phyloP scores from a whole-genome alignment of 1,284 basidiomycete genomes.

The Cryptococcus floricola region DNA sequence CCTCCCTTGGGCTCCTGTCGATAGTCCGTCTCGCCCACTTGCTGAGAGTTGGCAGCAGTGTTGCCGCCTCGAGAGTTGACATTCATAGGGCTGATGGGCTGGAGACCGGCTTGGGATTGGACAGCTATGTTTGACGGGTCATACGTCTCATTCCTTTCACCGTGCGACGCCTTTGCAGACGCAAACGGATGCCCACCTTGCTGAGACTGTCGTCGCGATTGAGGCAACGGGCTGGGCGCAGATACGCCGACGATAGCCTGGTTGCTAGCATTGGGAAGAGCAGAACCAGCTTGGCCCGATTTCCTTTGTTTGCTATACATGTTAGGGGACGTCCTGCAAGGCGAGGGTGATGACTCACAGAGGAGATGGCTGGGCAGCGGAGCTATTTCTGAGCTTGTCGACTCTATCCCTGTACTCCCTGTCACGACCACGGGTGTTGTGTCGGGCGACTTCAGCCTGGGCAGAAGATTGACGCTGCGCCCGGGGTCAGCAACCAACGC shows the following conservation, averaged over 20 bases:
- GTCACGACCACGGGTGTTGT: constrained; percentile 38
- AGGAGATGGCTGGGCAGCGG: constrained; percentile 31
- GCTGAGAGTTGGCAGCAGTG: constrained; percentile 37
- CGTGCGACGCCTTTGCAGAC: constrained; percentile 22
- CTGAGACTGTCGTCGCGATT: constrained; percentile 43
- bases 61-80: constrained; percentile 35
- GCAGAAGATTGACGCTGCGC: constrained; percentile 14
- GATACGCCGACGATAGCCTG: constrained; percentile 48
- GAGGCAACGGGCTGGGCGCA: constrained; percentile 41
- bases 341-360: constrained; percentile 24
- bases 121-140: constrained; percentile 38
- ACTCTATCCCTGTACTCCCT: constrained; percentile 47
- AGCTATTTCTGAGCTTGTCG: constrained; percentile 47
- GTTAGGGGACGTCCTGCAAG: not conserved
- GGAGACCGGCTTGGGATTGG: constrained; percentile 33
- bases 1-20: constrained; percentile 28
- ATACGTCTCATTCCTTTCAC: constrained; percentile 27
- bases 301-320: constrained; percentile 34
- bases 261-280: constrained; percentile 46
- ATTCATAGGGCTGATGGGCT: constrained; percentile 44
- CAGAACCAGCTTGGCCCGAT: constrained; percentile 33
- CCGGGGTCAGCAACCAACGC: constrained; percentile 7
- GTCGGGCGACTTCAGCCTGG: constrained; percentile 30
- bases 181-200: constrained; percentile 48
- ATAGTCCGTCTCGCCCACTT: constrained; percentile 43